phyloP scores from a whole-genome alignment of 768 basidiomycete genomes.

The Phylloporus sp. region DNA sequence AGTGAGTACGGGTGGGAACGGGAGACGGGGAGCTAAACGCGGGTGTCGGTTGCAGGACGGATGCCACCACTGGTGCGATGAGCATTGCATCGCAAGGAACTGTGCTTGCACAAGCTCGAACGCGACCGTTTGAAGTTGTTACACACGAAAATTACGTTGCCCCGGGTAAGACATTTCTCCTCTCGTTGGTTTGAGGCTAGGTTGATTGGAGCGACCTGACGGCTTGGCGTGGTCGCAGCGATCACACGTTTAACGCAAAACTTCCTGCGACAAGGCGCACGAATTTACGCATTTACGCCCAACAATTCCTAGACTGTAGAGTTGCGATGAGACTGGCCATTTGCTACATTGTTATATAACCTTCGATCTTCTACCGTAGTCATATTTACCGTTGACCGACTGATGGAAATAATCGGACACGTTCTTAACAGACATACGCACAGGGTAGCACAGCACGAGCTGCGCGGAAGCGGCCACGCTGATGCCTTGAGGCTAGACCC shows the following conservation, averaged over 20 bases:
- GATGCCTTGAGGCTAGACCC: constrained; percentile 18
- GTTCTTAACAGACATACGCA: constrained; percentile 7
- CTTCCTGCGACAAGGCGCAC: constrained; percentile 55
- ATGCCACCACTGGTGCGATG: constrained; percentile 47
- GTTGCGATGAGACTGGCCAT: constrained; percentile 1
- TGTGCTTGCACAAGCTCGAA: constrained; percentile 67
- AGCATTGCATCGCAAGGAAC: constrained; percentile 56
- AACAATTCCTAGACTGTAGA: constrained; percentile 33
- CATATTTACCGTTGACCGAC: constrained; percentile 24
- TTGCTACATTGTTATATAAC: constrained; percentile 13
- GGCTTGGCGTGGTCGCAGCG: constrained; percentile 25
- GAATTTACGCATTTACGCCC: constrained; percentile 51
- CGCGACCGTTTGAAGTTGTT: constrained; percentile 76
- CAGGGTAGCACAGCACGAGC: constrained; percentile 10
- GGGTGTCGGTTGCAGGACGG: constrained; percentile 36
- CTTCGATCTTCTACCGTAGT: constrained; percentile 28
- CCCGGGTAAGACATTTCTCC: constrained; percentile 63
- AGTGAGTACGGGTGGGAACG: constrained; percentile 45
- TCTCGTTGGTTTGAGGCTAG: constrained; percentile 19
- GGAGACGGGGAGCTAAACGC: constrained; percentile 13
- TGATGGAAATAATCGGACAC: constrained; percentile 21
- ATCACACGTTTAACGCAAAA: constrained; percentile 54
- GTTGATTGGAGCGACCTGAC: constrained; percentile 14
- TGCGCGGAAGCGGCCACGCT: constrained; percentile 9
- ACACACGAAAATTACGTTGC: constrained; percentile 71